These are phyloP conservation scores for Cryomyces minteri DNA, from an alignment of 495 filamentous ascomycete species.

Conservation along the genomic window DNA sequence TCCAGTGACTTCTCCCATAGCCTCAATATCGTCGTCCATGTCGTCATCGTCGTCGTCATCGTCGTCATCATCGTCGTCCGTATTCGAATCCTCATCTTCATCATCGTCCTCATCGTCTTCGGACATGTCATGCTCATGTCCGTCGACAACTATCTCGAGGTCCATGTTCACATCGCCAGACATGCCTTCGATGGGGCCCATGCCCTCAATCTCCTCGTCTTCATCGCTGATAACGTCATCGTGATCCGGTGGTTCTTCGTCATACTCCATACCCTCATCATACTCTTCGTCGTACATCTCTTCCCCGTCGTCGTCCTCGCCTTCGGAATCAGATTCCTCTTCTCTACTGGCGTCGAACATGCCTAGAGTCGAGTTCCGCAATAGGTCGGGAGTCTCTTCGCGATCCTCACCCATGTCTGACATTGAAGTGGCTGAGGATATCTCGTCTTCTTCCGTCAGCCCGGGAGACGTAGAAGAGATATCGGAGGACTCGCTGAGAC, in stretches of 20 bases:
- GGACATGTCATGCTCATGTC: constrained; percentile 27
- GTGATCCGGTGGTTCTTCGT: constrained; percentile 52
- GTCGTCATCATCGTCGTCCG: constrained; percentile 24
- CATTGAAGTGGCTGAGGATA: constrained; percentile 74
- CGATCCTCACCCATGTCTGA: constrained; percentile 56
- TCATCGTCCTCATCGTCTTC: constrained; percentile 40
- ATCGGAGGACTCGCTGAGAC: constrained; percentile 61
- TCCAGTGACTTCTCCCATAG: constrained; percentile 40
- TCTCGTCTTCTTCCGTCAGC: constrained; percentile 61
- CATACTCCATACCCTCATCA: constrained; percentile 78
- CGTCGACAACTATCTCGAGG: constrained; percentile 13
- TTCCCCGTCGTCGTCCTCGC: constrained; percentile 38
- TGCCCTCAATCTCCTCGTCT: constrained; percentile 62
- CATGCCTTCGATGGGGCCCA: constrained; percentile 74
- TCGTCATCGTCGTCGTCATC: constrained; percentile 55
- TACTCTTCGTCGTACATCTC: constrained; percentile 35
- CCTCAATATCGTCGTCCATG: constrained; percentile 71
- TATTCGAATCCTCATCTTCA: constrained; percentile 36
- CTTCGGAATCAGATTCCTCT: constrained; percentile 49
- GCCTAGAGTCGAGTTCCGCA: constrained; percentile 86
- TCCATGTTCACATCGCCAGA: constrained; percentile 37
- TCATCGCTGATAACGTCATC: constrained; percentile 81
- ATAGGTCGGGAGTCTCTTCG: constrained; percentile 80
- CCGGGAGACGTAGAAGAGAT: constrained; percentile 47
- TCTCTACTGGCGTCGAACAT: constrained; percentile 78